A percentile compares a stretch with the other conserved stretches of the same genome.
These are phyloP conservation scores for Aspergillus unguis DNA, from an alignment of 2,329 filamentous ascomycete genomes.

Conservation along the genomic window DNA sequence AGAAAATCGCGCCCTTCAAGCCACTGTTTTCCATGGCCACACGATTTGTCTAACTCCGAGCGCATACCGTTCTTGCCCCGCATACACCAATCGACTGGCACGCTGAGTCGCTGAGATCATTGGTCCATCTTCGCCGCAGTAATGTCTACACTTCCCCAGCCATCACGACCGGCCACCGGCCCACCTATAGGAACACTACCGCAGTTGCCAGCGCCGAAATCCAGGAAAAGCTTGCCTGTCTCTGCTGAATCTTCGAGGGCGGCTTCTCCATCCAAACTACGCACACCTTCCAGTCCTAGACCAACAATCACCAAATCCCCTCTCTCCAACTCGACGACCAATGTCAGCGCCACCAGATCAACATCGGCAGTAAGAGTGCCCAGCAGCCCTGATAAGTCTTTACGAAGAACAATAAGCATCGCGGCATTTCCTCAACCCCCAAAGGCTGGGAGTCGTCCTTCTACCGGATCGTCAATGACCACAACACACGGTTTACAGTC, in stretches of 20 bases:
- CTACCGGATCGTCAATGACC: constrained; percentile 53
- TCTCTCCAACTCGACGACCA: constrained; percentile 47
- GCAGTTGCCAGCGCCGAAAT: constrained; percentile 69
- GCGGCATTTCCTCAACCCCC: constrained; percentile 91
- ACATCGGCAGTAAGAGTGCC: constrained; percentile 54
- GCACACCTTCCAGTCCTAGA: constrained; percentile 57
- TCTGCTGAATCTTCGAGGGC: constrained; percentile 44
- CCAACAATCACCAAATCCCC: constrained; percentile 51
- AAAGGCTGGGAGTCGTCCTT: constrained; percentile 61
- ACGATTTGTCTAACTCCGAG: background rate
- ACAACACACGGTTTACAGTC: constrained; percentile 31
- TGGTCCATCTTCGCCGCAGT: constrained; percentile 10
- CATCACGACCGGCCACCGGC: constrained; percentile 59
- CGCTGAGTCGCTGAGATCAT: background rate
- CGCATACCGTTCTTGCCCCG: background rate
- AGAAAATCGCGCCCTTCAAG: background rate
- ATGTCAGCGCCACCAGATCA: constrained; percentile 56
- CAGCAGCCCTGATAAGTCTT: constrained; percentile 58
- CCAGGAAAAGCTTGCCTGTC: constrained; percentile 62
- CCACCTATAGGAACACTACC: constrained; percentile 71
- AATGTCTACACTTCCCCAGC: constrained; percentile 62
- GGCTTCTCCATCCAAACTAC: constrained; percentile 51
- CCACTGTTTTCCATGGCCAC: background rate
- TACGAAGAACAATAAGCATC: constrained; percentile 89
- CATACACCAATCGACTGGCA: background rate